phyloP scores from a whole-genome alignment of 805 yeast species.

The Candida caryicola region DNA sequence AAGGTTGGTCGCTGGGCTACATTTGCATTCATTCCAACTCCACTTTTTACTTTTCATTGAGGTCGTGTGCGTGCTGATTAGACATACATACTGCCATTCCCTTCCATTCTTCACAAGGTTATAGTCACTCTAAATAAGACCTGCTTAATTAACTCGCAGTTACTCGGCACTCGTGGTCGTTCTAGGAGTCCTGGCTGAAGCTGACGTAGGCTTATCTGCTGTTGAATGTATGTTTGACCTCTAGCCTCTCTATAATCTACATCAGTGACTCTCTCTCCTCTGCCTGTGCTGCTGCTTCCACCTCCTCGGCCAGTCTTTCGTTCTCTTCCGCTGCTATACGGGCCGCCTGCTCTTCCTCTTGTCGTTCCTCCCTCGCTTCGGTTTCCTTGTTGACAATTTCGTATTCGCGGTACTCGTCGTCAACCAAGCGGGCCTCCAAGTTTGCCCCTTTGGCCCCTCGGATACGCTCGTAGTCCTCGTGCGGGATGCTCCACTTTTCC shows the following conservation, averaged over 20 bases:
- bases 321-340: slow-evolving; percentile 1
- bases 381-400: slow-evolving; percentile 6
- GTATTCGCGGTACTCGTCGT: slow-evolving; percentile 13
- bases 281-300: not conserved
- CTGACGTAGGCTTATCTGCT: too few relatives aligned
- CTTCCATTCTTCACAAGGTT: not conserved
- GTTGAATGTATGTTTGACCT: not conserved
- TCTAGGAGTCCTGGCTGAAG: too few relatives aligned
- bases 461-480: slow-evolving; percentile 20
- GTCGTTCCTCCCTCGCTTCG: slow-evolving; percentile 1
- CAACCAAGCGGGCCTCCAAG: slow-evolving; percentile 8
- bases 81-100: too few relatives aligned
- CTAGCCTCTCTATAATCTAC: not conserved
- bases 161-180: too few relatives aligned
- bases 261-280: not conserved
- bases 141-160: not conserved
- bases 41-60: too few relatives aligned
- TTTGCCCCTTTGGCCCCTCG: slow-evolving; percentile 11
- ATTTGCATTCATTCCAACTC: too few relatives aligned
- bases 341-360: slow-evolving; percentile 1
- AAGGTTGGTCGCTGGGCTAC: too few relatives aligned
- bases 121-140: not conserved
- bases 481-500: slow-evolving; percentile 31
- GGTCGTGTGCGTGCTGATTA: too few relatives aligned
- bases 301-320: not conserved